Conservation (phyloP, 140 eudicot genomes). For the Stevia rebaudiana region DNA sequence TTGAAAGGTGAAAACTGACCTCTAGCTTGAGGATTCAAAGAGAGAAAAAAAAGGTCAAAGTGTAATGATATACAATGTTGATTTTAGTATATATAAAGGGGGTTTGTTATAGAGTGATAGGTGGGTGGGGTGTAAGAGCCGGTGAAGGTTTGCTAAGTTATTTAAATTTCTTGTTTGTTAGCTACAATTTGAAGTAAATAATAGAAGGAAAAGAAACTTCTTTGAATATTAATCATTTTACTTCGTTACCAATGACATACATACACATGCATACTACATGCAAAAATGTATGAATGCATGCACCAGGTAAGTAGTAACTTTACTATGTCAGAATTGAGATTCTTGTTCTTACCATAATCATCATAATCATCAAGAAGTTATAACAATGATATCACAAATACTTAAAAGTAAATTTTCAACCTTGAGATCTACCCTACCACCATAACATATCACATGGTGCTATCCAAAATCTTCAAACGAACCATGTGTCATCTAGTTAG, state of each 20-base stretch:
- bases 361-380: background rate
- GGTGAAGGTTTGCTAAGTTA: too few species aligned
- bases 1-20: conserved; percentile 34
- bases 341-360: too few species aligned
- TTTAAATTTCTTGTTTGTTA: too few species aligned
- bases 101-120: background rate
- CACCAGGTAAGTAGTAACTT: too few species aligned
- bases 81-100: conserved; percentile 23
- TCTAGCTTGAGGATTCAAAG: conserved; percentile 27
- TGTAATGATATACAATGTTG: conserved; percentile 14
- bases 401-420: conserved; percentile 8
- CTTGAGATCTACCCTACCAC: conserved; percentile 38
- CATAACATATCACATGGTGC: conserved; percentile 6
- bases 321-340: too few species aligned
- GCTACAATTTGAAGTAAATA: too few species aligned
- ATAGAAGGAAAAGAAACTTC: too few species aligned
- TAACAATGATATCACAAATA: background rate
- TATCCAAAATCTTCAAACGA: conserved; percentile 10
- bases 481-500: conserved; percentile 2
- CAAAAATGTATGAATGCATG: too few species aligned
- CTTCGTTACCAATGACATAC: too few species aligned
- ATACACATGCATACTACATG: too few species aligned
- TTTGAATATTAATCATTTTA: too few species aligned
- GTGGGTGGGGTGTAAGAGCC: too few species aligned
- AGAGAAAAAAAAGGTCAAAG: conserved; percentile 25